These are phyloP conservation scores for Zasmidium angulare DNA, from an alignment of 2,329 filamentous ascomycete species.

Conservation along the genomic window DNA sequence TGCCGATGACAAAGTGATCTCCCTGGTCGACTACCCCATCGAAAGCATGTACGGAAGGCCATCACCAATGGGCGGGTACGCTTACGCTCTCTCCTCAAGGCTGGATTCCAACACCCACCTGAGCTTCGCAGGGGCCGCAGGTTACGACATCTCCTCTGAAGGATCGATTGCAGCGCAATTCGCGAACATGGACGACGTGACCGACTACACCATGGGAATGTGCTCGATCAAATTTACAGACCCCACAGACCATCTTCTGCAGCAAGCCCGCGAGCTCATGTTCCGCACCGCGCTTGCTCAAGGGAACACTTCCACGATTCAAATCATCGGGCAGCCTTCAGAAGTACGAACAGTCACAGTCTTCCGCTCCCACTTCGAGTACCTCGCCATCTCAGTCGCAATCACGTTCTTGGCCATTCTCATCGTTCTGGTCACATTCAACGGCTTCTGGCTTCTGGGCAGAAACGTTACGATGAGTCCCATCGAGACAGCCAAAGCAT, in stretches of 20 bases:
- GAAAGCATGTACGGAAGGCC: constrained; percentile 14
- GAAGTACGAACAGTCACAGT: constrained; percentile 1
- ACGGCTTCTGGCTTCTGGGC: constrained; percentile 9
- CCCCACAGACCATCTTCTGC: constrained; percentile 11
- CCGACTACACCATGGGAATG: constrained; percentile 6
- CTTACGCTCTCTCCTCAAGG: constrained; percentile 15
- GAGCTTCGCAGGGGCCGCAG: constrained; percentile 15
- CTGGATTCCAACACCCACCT: constrained; percentile 12
- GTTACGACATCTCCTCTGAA: constrained; percentile 11
- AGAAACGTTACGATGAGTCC: constrained; percentile 17
- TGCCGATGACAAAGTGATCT: constrained; percentile 4
- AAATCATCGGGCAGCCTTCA: not conserved
- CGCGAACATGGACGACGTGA: constrained; percentile 11
- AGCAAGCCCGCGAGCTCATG: constrained; percentile 20
- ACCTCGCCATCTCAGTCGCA: not conserved
- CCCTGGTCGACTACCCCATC: constrained; percentile 4
- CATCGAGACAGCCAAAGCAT: constrained; percentile 19
- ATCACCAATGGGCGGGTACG: constrained; percentile 14
- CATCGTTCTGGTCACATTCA: not conserved
- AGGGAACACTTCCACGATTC: constrained; percentile 11
- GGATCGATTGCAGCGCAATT: constrained; percentile 15
- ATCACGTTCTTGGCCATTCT: not conserved
- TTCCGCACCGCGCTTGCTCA: constrained; percentile 18
- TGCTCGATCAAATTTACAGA: constrained; percentile 16
- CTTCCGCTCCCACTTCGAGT: constrained; percentile 6